These are phyloP conservation scores for Cylindrodendrum hubeiense DNA, from an alignment of 2,329 filamentous ascomycete genomes.

Conservation along the genomic window DNA sequence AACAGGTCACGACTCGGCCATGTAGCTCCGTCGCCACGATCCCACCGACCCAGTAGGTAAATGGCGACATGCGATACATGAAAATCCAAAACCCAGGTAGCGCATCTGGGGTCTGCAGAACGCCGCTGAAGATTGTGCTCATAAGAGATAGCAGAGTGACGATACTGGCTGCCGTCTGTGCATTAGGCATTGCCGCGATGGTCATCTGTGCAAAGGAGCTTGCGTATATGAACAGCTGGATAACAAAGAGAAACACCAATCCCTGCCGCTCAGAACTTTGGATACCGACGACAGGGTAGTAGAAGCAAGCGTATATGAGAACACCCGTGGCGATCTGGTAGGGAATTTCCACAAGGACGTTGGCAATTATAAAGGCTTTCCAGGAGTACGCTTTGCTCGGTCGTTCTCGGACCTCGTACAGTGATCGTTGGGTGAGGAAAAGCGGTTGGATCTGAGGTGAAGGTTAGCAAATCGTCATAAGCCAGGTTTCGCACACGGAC, in stretches of 20 bases:
- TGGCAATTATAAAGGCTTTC: slow-evolving; percentile 78
- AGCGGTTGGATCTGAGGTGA: slow-evolving; percentile 74
- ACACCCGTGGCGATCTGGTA: slow-evolving; percentile 76
- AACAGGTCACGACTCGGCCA: slow-evolving; percentile 64
- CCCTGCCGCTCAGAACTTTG: slow-evolving; percentile 68
- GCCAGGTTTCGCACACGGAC: neutral
- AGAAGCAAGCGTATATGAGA: slow-evolving; percentile 74
- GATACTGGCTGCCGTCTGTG: slow-evolving; percentile 75
- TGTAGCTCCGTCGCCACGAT: slow-evolving; percentile 77
- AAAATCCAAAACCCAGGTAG: slow-evolving; percentile 82
- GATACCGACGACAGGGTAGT: slow-evolving; percentile 71
- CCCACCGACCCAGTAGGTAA: slow-evolving; percentile 77
- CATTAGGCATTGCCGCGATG: slow-evolving; percentile 77
- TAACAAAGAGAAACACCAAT: slow-evolving; percentile 73
- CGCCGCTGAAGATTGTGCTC: slow-evolving; percentile 72
- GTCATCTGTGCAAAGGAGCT: slow-evolving; percentile 80
- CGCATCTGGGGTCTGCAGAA: slow-evolving; percentile 68
- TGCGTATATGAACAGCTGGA: slow-evolving; percentile 78
- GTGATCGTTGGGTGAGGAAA: slow-evolving; percentile 78
- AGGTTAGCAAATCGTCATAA: slow-evolving; percentile 19
- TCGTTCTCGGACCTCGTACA: slow-evolving; percentile 84
- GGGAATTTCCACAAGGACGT: slow-evolving; percentile 79
- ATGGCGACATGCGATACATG: slow-evolving; percentile 76
- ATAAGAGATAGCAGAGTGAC: slow-evolving; percentile 71
- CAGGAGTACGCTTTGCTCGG: slow-evolving; percentile 82